Conservation (phyloP, 2,329 filamentous ascomycete species). For the Lasiodiplodia theobromae region DNA sequence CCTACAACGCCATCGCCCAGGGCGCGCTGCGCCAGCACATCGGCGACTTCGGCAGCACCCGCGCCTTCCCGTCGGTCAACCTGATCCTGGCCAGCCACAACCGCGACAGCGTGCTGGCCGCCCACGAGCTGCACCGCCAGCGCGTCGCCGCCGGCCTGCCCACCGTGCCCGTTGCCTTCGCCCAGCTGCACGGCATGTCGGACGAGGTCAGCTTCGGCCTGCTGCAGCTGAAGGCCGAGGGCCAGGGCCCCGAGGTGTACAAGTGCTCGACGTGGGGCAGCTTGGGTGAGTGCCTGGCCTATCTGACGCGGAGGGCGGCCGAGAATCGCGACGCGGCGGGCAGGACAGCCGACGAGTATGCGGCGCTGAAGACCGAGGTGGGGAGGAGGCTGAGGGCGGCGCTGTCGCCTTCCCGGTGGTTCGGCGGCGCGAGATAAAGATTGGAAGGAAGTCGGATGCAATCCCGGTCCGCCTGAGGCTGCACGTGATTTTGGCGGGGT, state of each 20-base stretch:
- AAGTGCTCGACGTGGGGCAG: conserved; percentile 66
- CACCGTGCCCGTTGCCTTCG: conserved; percentile 65
- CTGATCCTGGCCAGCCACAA: conserved; percentile 89
- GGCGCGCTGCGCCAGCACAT: conserved; percentile 61
- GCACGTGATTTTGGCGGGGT: neutral
- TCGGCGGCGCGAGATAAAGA: neutral
- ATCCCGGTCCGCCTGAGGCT: neutral
- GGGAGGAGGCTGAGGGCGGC: conserved; percentile 34
- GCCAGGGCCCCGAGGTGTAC: conserved; percentile 49
- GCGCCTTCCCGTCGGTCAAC: conserved; percentile 53
- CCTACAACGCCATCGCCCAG: conserved; percentile 74
- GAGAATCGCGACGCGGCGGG: conserved; percentile 60
- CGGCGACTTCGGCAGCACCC: conserved; percentile 48
- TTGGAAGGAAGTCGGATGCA: neutral
- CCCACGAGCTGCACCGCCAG: conserved; percentile 53
- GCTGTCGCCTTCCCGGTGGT: conserved; percentile 30
- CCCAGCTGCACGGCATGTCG: conserved; percentile 93
- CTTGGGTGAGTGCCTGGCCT: conserved; percentile 79
- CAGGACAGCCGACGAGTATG: conserved; percentile 48
- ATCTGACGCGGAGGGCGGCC: conserved; percentile 63
- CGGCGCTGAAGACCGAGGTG: conserved; percentile 38
- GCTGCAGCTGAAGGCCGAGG: conserved; percentile 56
- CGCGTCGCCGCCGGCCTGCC: conserved; percentile 51
- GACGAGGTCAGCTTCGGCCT: conserved; percentile 77
- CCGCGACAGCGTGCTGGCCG: conserved; percentile 65